Evolutionary conservation across 441 rosid species (phyloP).

Genomic region (Brassica hybrid): DNA sequence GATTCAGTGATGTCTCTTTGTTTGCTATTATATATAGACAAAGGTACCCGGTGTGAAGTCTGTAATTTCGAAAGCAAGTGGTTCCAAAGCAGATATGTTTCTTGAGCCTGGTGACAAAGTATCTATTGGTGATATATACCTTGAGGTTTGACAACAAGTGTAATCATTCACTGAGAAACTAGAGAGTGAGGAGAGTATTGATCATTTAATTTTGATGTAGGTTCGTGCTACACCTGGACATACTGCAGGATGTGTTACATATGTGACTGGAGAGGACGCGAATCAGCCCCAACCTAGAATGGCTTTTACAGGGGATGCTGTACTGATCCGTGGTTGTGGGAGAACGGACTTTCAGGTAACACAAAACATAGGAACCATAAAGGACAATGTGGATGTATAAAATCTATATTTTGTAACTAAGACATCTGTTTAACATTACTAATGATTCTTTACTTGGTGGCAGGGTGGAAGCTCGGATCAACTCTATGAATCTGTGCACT

Average conservation of each 20-base stretch:
- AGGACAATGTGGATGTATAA: too few relatives aligned
- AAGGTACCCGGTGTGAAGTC: conserved; percentile 71
- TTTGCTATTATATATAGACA: conserved; percentile 45
- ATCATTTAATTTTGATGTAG: too few relatives aligned
- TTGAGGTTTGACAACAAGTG: conserved; percentile 53
- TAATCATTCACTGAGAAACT: not conserved
- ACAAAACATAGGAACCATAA: too few relatives aligned
- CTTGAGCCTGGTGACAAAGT: conserved; percentile 74
- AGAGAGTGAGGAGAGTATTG: too few relatives aligned
- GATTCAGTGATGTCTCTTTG: too few relatives aligned
- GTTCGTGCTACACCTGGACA: conserved; percentile 97
- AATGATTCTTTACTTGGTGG: conserved; percentile 6
- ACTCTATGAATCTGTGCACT: conserved; percentile 87
- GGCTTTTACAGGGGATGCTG: conserved; percentile 94
- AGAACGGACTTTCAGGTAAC: conserved; percentile 99
- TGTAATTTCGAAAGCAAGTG: conserved; percentile 81
- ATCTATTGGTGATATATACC: conserved; percentile 65
- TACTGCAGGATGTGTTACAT: conserved; percentile 88
- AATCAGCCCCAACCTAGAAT: conserved; percentile 91
- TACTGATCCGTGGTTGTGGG: conserved; percentile 93
- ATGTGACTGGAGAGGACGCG: conserved; percentile 90
- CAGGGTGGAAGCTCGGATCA: conserved; percentile 89
- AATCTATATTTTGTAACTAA: not conserved
- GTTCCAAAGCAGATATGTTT: conserved; percentile 78
- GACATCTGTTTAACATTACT: not conserved